A percentile compares a stretch with the other conserved stretches of the same genome.
Evolutionary conservation across 2,329 filamentous ascomycete species (phyloP).

Genomic region (Scedosporium aurantiacum): DNA sequence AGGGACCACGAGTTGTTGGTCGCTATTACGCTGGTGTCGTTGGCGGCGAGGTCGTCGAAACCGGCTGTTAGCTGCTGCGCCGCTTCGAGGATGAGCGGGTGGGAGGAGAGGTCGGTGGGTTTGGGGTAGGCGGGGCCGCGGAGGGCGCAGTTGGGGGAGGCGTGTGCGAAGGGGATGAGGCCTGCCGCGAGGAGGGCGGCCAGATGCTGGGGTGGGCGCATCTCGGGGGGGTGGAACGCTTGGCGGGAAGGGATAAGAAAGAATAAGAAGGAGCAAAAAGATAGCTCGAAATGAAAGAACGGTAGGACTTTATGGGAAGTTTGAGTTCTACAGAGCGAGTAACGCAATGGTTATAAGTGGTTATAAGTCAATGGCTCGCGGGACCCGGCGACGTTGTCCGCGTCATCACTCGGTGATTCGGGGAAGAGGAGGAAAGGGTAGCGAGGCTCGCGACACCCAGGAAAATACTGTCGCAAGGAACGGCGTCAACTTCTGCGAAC

Average conservation of each 20-base stretch:
- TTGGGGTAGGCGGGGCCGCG: constrained; percentile 9
- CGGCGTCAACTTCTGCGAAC: not conserved
- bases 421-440: not conserved
- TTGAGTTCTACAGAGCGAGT: not conserved
- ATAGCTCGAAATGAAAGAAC: not conserved
- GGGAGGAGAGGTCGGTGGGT: constrained; percentile 6
- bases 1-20: constrained; percentile 17
- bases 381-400: not conserved
- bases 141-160: constrained; percentile 8
- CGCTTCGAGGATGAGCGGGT: constrained; percentile 9
- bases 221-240: not conserved
- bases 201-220: not conserved
- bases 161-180: not conserved
- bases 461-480: not conserved
- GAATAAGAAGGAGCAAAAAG: not conserved
- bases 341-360: not conserved
- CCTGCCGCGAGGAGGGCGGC: not conserved
- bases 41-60: constrained; percentile 6
- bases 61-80: constrained; percentile 3
- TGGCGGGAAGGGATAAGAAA: not conserved
- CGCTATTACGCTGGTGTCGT: constrained; percentile 6
- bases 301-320: not conserved
- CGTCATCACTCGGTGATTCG: not conserved
- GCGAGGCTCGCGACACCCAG: not conserved
- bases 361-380: not conserved